These are phyloP conservation scores for Oxytropis ochrocephala DNA, from an alignment of 306 rosid species.

Conservation along the genomic window DNA sequence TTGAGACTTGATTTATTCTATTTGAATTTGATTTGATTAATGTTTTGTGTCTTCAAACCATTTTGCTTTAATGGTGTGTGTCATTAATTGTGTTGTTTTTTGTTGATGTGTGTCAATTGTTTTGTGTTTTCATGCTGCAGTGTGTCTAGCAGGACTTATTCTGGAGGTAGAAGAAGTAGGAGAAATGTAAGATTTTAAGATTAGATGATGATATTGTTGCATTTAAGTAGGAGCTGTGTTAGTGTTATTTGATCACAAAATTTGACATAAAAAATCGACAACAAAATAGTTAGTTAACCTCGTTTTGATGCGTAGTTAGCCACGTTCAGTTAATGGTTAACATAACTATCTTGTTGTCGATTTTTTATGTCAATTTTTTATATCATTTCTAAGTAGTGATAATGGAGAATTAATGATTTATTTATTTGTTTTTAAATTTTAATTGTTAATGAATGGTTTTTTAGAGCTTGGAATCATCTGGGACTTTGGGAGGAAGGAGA, in stretches of 20 bases:
- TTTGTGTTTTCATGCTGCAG: constrained; percentile 29
- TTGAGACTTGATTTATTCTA: neutral
- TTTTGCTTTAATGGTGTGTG: neutral
- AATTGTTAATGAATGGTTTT: neutral
- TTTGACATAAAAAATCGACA: too few relatives aligned
- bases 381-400: neutral
- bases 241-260: too few relatives aligned
- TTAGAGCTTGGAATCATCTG: constrained; percentile 70
- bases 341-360: too few relatives aligned
- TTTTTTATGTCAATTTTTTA: too few relatives aligned
- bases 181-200: constrained; percentile 62
- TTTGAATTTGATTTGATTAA: neutral
- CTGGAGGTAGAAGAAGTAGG: constrained; percentile 61
- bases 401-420: constrained; percentile 1
- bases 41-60: neutral
- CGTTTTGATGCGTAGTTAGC: too few relatives aligned
- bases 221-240: neutral
- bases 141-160: constrained; percentile 60
- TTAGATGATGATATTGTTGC: neutral
- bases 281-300: too few relatives aligned
- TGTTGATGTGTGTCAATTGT: neutral
- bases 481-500: constrained; percentile 55
- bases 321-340: too few relatives aligned
- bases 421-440: neutral
- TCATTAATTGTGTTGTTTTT: neutral